Conservation (phyloP, 2,329 filamentous ascomycete species). For the Stylonectria norvegica region DNA sequence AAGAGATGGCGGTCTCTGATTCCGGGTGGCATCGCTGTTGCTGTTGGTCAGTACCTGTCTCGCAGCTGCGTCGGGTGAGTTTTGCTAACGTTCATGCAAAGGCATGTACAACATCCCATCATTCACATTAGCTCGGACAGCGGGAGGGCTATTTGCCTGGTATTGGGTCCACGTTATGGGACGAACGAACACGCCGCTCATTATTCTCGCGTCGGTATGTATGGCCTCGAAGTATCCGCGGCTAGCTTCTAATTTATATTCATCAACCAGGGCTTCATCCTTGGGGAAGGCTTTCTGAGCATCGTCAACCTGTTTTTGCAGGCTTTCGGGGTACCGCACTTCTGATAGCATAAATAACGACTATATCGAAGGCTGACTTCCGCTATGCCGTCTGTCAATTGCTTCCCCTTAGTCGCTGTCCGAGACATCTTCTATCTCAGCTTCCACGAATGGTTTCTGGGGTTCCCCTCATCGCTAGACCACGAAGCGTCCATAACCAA, state of each 20-base stretch:
- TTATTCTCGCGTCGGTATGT: constrained; percentile 74
- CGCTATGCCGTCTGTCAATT: not conserved
- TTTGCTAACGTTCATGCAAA: constrained; percentile 29
- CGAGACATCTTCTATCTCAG: constrained; percentile 36
- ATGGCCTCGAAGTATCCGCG: not conserved
- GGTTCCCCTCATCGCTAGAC: constrained; percentile 43
- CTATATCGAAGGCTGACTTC: too few relatives aligned
- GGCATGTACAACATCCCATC: constrained; percentile 98
- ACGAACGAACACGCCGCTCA: constrained; percentile 68
- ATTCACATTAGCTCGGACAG: constrained; percentile 84
- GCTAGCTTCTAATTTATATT: constrained; percentile 12
- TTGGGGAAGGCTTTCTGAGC: constrained; percentile 88
- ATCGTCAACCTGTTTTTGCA: constrained; percentile 86
- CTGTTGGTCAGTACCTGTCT: constrained; percentile 60
- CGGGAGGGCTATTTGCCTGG: constrained; percentile 71
- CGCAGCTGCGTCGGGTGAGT: not conserved
- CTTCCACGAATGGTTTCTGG: constrained; percentile 49
- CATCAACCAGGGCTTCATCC: constrained; percentile 66
- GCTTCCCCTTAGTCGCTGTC: not conserved
- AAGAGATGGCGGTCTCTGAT: constrained; percentile 70
- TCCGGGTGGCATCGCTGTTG: constrained; percentile 92
- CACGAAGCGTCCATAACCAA: constrained; percentile 64
- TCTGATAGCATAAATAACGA: constrained; percentile 43
- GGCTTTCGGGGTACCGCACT: constrained; percentile 70
- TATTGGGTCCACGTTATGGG: constrained; percentile 64